Evolutionary conservation across 2,329 filamentous ascomycete genomes (phyloP), one percentile per base, ranked within the genome.

Genomic region (Aspergillus pseudoglaucus): DNA sequence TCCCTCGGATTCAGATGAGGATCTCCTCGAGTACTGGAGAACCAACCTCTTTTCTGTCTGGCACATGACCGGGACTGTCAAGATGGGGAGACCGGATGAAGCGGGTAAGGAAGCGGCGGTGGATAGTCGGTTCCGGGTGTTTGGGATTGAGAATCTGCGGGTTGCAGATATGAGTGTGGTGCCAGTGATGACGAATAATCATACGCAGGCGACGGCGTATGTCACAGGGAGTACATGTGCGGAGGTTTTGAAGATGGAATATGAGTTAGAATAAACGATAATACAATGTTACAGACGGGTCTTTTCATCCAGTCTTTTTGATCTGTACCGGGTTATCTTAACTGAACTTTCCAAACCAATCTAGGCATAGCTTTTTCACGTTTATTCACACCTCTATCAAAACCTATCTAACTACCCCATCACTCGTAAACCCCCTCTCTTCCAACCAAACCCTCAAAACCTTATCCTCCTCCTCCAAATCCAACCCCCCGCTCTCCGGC

Each of bases 21-120:
- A 82, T 48, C 66, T 84, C 10, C 50, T 72, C 22, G 68, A 70
- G 14, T 68, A 71, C 54, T 80, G 71, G 71, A 66, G 62, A 45
- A 60, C 72, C 23, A 73, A 62, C 20, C 64, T 70, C 15, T 67
- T 61, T 25, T 77, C 72, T 2, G 77, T 67, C 47, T 82, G 73
- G 75, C 79, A 78, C 59, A 81, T 75, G 74, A 77, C 70, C 1
- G 76, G 78, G 0, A 84, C 80, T 0, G 72, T 71, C 6, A 76
- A 75, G 59, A 84, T 84, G 80, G 80, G 80, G 0, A 39, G 25
- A 30, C 25, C 10, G 10, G 72, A 64, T 51, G 35, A 47, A 0
- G 68, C 59, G 1, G 72, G 75, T 6, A 47, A 49, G 0, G 67
- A 71, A 30, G 72, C 74, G 1, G 75, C 68, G 23, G 76, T 82